Conservation (phyloP, 2,329 filamentous ascomycete species). For the Colletotrichum incanum region DNA sequence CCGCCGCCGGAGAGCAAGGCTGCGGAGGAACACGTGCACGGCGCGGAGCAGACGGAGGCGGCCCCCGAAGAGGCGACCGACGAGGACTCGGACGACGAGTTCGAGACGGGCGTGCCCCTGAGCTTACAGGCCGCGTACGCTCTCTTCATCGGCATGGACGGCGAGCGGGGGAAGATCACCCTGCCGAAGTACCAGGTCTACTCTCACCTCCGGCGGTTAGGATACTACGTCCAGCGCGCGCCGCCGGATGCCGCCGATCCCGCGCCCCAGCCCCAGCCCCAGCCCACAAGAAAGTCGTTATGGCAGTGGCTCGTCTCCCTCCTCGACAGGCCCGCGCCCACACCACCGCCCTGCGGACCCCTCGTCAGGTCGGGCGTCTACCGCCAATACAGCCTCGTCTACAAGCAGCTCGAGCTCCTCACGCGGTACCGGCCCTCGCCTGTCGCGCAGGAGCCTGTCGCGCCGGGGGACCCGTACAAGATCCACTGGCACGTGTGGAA, state of each 20-base stretch:
- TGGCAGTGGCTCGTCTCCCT: conserved; percentile 71
- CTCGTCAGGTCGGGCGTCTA: conserved; percentile 76
- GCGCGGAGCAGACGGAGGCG: conserved; percentile 44
- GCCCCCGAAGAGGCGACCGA: conserved; percentile 45
- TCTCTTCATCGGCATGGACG: conserved; percentile 82
- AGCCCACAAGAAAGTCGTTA: conserved; percentile 51
- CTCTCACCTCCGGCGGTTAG: conserved; percentile 84
- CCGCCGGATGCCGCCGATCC: conserved; percentile 51
- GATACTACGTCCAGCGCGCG: conserved; percentile 86
- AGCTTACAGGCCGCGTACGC: conserved; percentile 93
- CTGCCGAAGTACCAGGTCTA: conserved; percentile 93
- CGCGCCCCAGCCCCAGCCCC: conserved; percentile 20
- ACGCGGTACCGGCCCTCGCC: conserved; percentile 75
- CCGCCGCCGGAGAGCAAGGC: conserved; percentile 51
- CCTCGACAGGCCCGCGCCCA: conserved; percentile 51
- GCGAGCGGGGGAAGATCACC: conserved; percentile 71
- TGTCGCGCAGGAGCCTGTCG: conserved; percentile 46
- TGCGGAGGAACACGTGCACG: conserved; percentile 47
- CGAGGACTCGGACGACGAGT: conserved; percentile 60
- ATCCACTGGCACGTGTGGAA: conserved; percentile 90
- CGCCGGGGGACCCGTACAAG: conserved; percentile 72
- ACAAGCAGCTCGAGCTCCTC: conserved; percentile 81
- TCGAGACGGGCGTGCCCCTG: conserved; percentile 82
- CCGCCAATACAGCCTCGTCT: conserved; percentile 80
- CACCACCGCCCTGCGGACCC: conserved; percentile 64